Base-by-base conservation (phyloP, 2,329 filamentous ascomycete genomes). In the Capronia epimyces region DNA sequence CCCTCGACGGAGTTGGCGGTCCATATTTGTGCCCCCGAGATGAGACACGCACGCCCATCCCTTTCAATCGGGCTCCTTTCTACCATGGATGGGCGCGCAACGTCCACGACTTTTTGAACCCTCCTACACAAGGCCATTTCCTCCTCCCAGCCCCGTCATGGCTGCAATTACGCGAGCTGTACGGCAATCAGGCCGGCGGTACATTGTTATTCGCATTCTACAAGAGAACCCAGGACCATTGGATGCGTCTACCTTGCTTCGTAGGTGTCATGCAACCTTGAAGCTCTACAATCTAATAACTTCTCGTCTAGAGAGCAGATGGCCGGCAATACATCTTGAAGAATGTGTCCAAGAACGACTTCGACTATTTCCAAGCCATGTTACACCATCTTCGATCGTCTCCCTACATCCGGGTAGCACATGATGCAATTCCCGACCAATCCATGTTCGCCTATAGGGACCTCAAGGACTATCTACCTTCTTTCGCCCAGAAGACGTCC, bases 361-460 rank as follows among this genome's bases (percentile, higher is more conserved):
- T 60, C 41, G 50, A 60, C 32, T 43, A 47, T 32, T 49, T 52
- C 22, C 49, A 52, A 42, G 32, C n/a, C 43, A 61, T 64, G 46
- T 57, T 50, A 40, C 45, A 43, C 40, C 43, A 42, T 29, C 49
- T 56, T 24, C 46, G 42, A n/a, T 36, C 15, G 32, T 68, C 64
- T 51, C 67, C 66, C 22, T 67, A 72, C 57, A 54, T 73, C 42
- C 66, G 71, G 29, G 64, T 67, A 3, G 49, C 68, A 15, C 61
- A 67, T 39, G 73, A 75, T 58, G 69, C 69, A 39, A 64, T 74
- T 53, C 71, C 72, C 8, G 68, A 71, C 22, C 63, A 70, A 55
- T 70, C 67, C 27, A 71, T 74, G 64, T 74, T 75, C 53, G 68
- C 73, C 55, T 75, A 71, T 50, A 67, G 69, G 50, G 73, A 73